Conservation (phyloP, 139 green algal species). For the Chlamydomonas sp. region DNA sequence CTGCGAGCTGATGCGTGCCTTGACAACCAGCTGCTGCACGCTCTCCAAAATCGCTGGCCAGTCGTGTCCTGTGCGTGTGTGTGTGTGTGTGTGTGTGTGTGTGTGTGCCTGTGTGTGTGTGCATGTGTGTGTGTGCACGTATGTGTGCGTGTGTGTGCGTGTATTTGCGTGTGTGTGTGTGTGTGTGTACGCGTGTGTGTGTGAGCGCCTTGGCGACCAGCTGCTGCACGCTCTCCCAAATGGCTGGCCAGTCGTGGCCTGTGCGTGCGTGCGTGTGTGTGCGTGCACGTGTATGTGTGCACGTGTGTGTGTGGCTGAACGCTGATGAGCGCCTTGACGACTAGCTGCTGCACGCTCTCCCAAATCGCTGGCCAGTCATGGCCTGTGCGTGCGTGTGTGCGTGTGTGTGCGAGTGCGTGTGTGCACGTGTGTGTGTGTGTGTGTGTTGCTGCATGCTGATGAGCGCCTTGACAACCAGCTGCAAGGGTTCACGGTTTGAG, state of each 20-base stretch:
- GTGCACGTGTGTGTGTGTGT: too few species aligned
- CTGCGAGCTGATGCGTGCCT: too few species aligned
- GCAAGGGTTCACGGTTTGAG: too few species aligned
- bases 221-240: slow-evolving; percentile 58
- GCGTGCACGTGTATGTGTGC: too few species aligned
- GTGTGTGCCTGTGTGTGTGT: not conserved
- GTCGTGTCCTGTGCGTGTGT: slow-evolving; percentile 37
- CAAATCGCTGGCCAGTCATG: slow-evolving; percentile 41
- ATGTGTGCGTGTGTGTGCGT: too few species aligned
- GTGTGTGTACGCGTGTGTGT: too few species aligned
- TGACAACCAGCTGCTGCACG: slow-evolving; percentile 55
- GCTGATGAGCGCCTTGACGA: slow-evolving; percentile 59
- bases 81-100: not conserved
- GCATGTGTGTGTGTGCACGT: too few species aligned
- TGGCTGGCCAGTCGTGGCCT: slow-evolving; percentile 57
- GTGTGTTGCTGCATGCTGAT: slow-evolving; percentile 59
- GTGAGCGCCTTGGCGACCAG: too few species aligned
- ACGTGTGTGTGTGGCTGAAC: too few species aligned
- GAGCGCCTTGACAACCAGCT: slow-evolving; percentile 60
- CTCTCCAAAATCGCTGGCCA: slow-evolving; percentile 37
- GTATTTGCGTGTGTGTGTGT: slow-evolving; percentile 52
- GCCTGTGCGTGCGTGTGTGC: too few species aligned
- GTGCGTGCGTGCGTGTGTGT: too few species aligned
- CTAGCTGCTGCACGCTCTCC: slow-evolving; percentile 44
- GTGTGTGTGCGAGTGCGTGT: too few species aligned